Base-by-base conservation (phyloP, 2,329 filamentous ascomycete genomes). In the Botrytis deweyae region DNA sequence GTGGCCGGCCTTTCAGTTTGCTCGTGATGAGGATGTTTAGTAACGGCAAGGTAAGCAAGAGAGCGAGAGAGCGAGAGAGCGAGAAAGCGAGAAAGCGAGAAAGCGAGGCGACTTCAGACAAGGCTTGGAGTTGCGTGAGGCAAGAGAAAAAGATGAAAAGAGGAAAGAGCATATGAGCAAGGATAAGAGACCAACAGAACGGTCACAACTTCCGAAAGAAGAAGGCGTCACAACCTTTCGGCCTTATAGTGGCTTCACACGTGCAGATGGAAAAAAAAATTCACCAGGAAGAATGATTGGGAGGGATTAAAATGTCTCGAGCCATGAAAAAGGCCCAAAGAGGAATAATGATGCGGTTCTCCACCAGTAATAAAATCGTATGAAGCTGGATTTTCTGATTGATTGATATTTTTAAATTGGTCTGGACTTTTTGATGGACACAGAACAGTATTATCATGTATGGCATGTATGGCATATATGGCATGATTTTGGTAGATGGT, bases 171-270 rank as follows among this genome's bases (percentile, higher is more conserved):
- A 25, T 18, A n/a, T 20, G 33, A 44, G 29, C 64, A 66, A 66
- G 64, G 44, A 38, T 67, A 6, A 9, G 44, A 67, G n/a, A 52
- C 33, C 64, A 67, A 38, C 7, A 9, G 25, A 49, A 40, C 44
- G 33, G 65, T 67, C 46, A 67, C n/a, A 67, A 67, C 46, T 67
- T 67, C 65, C 65, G 5, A 29, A 67, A 29, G 20, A 55, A 67
- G 64, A 55, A 67, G 46, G 64, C 38, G 64, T 38, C 36, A 12
- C 36, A 20, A 25, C 8, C 22, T 67, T 67, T 67, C 64, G 64
- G 64, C 64, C 64, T 25, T 38, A 67, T 67, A 33, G 44, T 67
- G 64, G 44, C 64, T 66, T 66, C 33, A 67, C 44, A 67, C 44
- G 33, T 52, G 64, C 46, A 67, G 64, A 52, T 52, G 4, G n/a